Base-by-base conservation (phyloP, 2,329 filamentous ascomycete species). In the Talaromyces atroroseus region DNA sequence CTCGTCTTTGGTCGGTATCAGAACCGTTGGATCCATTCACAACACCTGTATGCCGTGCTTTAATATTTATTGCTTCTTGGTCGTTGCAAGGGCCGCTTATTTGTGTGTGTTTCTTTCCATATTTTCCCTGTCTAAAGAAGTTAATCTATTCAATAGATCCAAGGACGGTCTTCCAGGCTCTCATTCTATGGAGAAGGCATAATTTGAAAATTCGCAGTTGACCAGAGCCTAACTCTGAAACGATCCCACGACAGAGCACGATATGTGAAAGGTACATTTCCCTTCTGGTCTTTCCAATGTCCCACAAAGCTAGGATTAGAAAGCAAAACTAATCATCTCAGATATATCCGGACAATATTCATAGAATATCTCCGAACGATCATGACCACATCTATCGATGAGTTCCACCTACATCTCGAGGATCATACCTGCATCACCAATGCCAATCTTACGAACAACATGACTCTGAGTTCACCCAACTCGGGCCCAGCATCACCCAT, bases 1-100 rank as follows among this genome's bases (percentile, higher is more conserved):
- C 52, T 49, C 52, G 52, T 21, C 5, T 54, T 20, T 54, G 52
- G 52, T 54, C 52, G 14, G n/a, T 6, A 11, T 48, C 45, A 26
- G 36, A 49, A 16, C 52, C 52, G 21, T 49, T 54, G 12, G 21
- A 48, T 44, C 23, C 52, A 16, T 40, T 34, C 14, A 49, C 29
- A 54, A 7, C 49, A 26, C 24, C 34, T n/a, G n/a, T 36, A 40
- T 34, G 26, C 2, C 23, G 46, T 21, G 45, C 32, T 26, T 21
- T 42, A 5, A 10, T 26, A 29, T 49, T 54, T 21, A 34, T 54
- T 11, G 36, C 26, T 3, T 49, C 45, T 32, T 54, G 52, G 52
- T 49, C n/a, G 20, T 42, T 40, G 45, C 34, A 20, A 29, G 52
- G 45, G 20, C 36, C 45, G 5, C 34, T 54, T 14, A 34, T 42